Conservation (phyloP, 257 asterid species). For the Scutellaria galericulata region DNA sequence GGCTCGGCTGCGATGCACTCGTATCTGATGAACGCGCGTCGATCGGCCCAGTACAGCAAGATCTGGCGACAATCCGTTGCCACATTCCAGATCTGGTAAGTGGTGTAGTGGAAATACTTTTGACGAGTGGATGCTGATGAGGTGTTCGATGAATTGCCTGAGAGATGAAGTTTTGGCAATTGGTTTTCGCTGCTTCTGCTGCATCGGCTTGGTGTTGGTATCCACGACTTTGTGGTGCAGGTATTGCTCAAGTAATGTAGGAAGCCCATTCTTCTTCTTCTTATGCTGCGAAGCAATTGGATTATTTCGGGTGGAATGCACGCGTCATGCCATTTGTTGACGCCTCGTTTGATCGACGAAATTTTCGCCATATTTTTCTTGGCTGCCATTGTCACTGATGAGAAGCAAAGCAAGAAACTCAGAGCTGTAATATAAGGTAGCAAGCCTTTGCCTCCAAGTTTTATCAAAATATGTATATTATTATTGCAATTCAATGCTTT, state of each 20-base stretch:
- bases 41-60: not conserved
- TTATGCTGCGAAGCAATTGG: not conserved
- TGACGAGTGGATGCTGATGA: not conserved
- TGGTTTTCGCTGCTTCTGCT: not conserved
- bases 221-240: not conserved
- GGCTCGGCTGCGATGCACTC: not conserved
- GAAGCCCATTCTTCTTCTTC: not conserved
- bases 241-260: not conserved
- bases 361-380: not conserved
- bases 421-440: not conserved
- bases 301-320: not conserved
- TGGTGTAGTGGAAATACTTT: no score
- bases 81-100: no score
- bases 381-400: not conserved
- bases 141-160: not conserved
- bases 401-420: no score
- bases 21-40: not conserved
- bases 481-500: not conserved
- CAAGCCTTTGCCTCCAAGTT: not conserved
- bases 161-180: not conserved
- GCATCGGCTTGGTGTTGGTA: not conserved
- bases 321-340: not conserved
- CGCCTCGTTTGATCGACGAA: not conserved
- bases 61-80: no score
- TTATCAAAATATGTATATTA: not conserved